Evolutionary conservation across 768 basidiomycete species (phyloP).

Genomic region (Paxillus ammoniavirescens): DNA sequence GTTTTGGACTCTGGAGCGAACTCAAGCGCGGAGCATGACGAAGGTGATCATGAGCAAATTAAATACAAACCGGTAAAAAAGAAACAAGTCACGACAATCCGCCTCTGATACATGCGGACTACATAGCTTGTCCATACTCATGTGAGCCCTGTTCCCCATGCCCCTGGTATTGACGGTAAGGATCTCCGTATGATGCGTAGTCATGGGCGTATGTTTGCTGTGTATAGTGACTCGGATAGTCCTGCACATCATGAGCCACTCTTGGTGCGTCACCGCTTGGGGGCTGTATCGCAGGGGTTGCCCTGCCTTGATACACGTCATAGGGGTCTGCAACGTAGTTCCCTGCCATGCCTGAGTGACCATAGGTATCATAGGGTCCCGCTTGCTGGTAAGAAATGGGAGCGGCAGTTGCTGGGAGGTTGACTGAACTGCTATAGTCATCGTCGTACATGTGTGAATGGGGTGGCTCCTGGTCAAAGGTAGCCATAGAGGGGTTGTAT

Average conservation of each 20-base stretch:
- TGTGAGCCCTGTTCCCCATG: slow-evolving; percentile 27
- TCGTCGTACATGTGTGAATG: slow-evolving; percentile 57
- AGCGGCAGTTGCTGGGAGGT: slow-evolving; percentile 58
- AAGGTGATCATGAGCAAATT: slow-evolving; percentile 24
- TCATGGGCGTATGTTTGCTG: slow-evolving; percentile 27
- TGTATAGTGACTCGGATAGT: slow-evolving; percentile 31
- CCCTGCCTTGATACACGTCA: slow-evolving; percentile 55
- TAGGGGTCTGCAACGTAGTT: slow-evolving; percentile 44
- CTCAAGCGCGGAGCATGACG: too few relatives aligned
- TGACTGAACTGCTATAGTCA: slow-evolving; percentile 63
- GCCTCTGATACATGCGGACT: slow-evolving; percentile 15
- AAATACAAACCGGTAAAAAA: slow-evolving; percentile 19
- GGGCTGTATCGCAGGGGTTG: slow-evolving; percentile 33
- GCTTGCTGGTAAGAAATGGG: slow-evolving; percentile 49
- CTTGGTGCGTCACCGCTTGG: slow-evolving; percentile 32
- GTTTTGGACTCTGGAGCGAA: too few relatives aligned
- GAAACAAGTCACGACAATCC: slow-evolving; percentile 15
- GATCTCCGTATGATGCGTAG: slow-evolving; percentile 27
- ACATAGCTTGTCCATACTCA: slow-evolving; percentile 34
- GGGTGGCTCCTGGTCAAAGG: slow-evolving; percentile 53
- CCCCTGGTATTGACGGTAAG: slow-evolving; percentile 28
- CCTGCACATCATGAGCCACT: slow-evolving; percentile 40
- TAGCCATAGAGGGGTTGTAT: slow-evolving; percentile 58
- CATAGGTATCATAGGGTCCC: slow-evolving; percentile 20
- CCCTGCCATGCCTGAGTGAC: slow-evolving; percentile 17